A percentile compares a stretch with the other conserved stretches of the same genome.
These are phyloP conservation scores for Jasminum sambac DNA, from an alignment of 257 asterid genomes.

Conservation along the genomic window DNA sequence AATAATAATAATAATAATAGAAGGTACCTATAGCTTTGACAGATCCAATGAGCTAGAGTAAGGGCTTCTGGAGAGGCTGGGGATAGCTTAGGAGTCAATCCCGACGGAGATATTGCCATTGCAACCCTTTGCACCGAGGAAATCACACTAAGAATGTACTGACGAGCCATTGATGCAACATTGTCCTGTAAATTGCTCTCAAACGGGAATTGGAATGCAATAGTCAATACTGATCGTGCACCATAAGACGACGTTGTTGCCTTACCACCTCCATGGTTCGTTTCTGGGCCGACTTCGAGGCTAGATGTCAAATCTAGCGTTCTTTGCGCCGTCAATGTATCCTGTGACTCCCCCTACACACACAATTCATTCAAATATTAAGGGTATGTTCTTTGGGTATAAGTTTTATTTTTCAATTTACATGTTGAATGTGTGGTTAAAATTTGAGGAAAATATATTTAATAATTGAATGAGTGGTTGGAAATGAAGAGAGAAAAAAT, in stretches of 20 bases:
- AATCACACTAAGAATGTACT: slow-evolving; percentile 85
- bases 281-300: slow-evolving; percentile 64
- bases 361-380: neutral
- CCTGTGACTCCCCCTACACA: slow-evolving; percentile 48
- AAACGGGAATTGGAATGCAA: slow-evolving; percentile 95
- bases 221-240: slow-evolving; percentile 78
- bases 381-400: no score
- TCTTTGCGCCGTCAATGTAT: slow-evolving; percentile 44
- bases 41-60: slow-evolving; percentile 92
- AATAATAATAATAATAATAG: neutral
- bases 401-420: no score
- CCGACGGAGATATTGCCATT: slow-evolving; percentile 85
- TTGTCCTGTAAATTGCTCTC: slow-evolving; percentile 86
- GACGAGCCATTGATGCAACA: slow-evolving; percentile 89
- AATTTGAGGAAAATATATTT: no score
- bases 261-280: slow-evolving; percentile 34
- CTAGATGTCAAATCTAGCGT: slow-evolving; percentile 86
- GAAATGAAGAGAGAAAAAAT: no score
- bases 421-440: no score
- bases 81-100: slow-evolving; percentile 65
- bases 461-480: no score
- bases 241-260: slow-evolving; percentile 43
- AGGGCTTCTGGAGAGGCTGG: slow-evolving; percentile 92
- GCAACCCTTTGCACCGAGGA: slow-evolving; percentile 97
- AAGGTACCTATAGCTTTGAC: slow-evolving; percentile 83